Conservation (phyloP, 352 stramenopile genomes). For the Phytophthora pinifolia region DNA sequence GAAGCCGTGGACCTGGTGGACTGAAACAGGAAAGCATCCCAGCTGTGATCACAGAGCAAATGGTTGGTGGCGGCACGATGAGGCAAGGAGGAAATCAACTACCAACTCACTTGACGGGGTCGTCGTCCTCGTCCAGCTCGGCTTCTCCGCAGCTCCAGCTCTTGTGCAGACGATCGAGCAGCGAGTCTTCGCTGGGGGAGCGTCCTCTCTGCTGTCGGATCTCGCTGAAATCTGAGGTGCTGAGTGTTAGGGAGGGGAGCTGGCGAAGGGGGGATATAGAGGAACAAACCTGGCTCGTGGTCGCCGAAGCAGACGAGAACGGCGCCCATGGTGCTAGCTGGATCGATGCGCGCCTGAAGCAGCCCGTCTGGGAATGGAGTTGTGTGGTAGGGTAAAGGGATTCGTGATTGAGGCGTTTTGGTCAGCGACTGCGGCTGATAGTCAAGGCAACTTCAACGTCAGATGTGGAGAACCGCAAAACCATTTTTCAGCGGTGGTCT, state of each 20-base stretch:
- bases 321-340: constrained; percentile 48
- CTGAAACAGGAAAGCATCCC: constrained; percentile 40
- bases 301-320: constrained; percentile 54
- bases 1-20: constrained; percentile 52
- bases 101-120: constrained; percentile 30
- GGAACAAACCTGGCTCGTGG: constrained; percentile 17
- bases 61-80: neutral
- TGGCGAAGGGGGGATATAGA: neutral
- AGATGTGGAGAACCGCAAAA: no score
- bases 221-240: constrained; percentile 11
- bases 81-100: neutral
- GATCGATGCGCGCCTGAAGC: constrained; percentile 8
- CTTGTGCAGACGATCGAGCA: constrained; percentile 58
- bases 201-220: constrained; percentile 12
- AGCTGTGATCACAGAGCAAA: constrained; percentile 32
- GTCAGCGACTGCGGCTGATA: no score
- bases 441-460: neutral
- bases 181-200: constrained; percentile 29
- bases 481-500: no score
- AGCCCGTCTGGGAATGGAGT: constrained; percentile 18
- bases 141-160: constrained; percentile 39
- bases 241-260: neutral
- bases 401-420: constrained; percentile 22
- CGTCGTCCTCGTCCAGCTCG: constrained; percentile 25
- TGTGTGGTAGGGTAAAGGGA: neutral